Percentiles rank a stretch among this genome's conserved stretches.
These are phyloP conservation scores for Gossypium mustelinum DNA, from an alignment of 345 rosid genomes.

Conservation along the genomic window DNA sequence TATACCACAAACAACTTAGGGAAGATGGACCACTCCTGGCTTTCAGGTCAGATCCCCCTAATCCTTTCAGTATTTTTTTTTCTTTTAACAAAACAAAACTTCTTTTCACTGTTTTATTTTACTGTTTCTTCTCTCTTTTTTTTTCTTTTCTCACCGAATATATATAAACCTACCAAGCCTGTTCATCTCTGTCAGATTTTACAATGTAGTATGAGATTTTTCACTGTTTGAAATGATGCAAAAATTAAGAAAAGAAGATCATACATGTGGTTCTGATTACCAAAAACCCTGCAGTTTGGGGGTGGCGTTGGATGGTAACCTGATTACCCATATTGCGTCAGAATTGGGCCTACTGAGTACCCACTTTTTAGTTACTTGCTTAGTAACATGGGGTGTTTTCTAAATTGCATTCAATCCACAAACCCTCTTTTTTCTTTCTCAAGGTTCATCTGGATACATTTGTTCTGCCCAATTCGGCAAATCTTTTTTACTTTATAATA, in stretches of 20 bases:
- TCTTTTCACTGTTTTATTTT: neutral
- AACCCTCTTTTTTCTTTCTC: neutral
- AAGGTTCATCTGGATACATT: neutral
- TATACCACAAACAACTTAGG: neutral
- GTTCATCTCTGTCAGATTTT: constrained; percentile 1
- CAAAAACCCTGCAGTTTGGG: constrained; percentile 1
- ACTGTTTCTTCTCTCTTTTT: neutral
- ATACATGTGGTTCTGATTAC: constrained; percentile 6
- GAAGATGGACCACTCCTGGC: constrained; percentile 5
- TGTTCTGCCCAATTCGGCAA: constrained; percentile 16
- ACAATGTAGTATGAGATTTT: constrained; percentile 15
- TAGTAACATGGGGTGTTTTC: constrained; percentile 31
- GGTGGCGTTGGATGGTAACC: neutral
- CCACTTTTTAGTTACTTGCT: constrained; percentile 26
- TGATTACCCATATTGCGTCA: constrained; percentile 8
- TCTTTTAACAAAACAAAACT: neutral
- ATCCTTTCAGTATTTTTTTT: neutral
- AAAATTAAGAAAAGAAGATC: neutral
- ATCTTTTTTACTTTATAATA: neutral
- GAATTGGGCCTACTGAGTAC: neutral
- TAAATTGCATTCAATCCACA: constrained; percentile 7
- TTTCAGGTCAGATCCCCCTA: neutral
- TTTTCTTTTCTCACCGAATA: neutral
- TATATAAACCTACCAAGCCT: constrained; percentile 14
- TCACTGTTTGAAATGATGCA: constrained; percentile 8